Evolutionary conservation across 257 asterid species (phyloP).

Genomic region (Penstemon davidsonii): DNA sequence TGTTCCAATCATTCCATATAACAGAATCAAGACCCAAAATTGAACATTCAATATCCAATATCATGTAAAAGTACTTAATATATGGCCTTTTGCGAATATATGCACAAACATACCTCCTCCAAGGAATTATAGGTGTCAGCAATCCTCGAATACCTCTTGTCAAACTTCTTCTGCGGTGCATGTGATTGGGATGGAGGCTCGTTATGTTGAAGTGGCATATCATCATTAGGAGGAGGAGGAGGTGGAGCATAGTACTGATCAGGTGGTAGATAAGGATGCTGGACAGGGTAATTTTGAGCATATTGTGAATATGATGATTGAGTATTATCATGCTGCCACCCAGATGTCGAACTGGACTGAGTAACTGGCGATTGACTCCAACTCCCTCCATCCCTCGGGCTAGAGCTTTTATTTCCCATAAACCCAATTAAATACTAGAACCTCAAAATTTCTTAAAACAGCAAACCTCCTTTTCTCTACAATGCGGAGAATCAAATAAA

Average conservation of each 20-base stretch:
- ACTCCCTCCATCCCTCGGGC: constrained; percentile 40
- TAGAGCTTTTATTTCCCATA: constrained; percentile 89
- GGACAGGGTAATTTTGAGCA: constrained; percentile 47
- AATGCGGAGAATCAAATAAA: constrained; percentile 26
- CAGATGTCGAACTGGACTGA: constrained; percentile 43
- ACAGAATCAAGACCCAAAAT: neutral
- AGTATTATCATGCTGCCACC: constrained; percentile 47
- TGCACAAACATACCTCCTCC: constrained; percentile 65
- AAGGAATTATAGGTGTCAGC: constrained; percentile 82
- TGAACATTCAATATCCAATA: neutral
- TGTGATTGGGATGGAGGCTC: constrained; percentile 30
- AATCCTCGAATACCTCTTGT: constrained; percentile 81
- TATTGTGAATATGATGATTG: constrained; percentile 52
- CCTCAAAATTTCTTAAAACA: constrained; percentile 22
- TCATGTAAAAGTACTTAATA: constrained; percentile 18
- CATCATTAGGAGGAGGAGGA: constrained; percentile 42
- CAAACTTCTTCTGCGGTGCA: constrained; percentile 58
- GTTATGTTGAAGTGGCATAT: constrained; percentile 36
- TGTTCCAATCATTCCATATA: neutral
- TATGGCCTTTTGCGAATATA: neutral
- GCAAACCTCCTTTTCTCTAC: constrained; percentile 12
- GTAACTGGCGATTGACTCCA: constrained; percentile 54
- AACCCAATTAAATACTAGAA: constrained; percentile 35
- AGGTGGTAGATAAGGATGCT: constrained; percentile 42
- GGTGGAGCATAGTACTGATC: constrained; percentile 32